A percentile compares a stretch with the other conserved stretches of the same genome.
Conservation (phyloP, 345 rosid genomes). For the Eutrema yunnanense region DNA sequence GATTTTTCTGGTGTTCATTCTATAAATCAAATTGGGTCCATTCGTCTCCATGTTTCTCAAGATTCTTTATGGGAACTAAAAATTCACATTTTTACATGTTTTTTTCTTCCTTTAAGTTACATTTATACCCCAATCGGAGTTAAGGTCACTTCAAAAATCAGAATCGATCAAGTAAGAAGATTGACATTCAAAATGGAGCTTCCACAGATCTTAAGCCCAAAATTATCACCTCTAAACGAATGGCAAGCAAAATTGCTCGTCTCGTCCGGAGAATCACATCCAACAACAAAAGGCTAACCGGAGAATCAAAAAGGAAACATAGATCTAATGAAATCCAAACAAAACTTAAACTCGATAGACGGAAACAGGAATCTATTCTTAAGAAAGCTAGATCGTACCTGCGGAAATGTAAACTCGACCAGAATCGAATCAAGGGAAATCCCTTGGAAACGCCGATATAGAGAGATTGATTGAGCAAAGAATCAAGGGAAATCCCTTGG, state of each 20-base stretch:
- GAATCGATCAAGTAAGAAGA: background rate
- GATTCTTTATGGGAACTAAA: background rate
- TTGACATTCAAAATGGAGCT: background rate
- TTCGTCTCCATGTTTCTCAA: constrained; percentile 1
- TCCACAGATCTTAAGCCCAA: background rate
- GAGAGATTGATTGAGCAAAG: background rate
- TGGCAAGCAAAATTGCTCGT: background rate
- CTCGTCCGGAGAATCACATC: background rate
- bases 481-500: background rate
- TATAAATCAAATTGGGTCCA: background rate
- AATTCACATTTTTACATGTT: background rate
- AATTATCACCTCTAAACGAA: background rate
- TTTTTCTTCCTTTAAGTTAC: background rate
- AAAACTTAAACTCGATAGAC: background rate
- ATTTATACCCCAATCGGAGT: background rate
- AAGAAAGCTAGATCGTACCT: constrained; percentile 22
- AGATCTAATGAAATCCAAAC: constrained; percentile 12
- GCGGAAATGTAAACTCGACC: constrained; percentile 12
- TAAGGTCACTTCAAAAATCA: background rate
- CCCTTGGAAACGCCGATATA: background rate
- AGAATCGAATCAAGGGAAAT: constrained; percentile 16
- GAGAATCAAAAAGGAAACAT: background rate
- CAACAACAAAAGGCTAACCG: background rate
- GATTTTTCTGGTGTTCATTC: background rate
- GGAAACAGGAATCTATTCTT: constrained; percentile 14